These are phyloP conservation scores for Lepraria neglecta DNA, from an alignment of 495 filamentous ascomycete genomes.

Conservation along the genomic window DNA sequence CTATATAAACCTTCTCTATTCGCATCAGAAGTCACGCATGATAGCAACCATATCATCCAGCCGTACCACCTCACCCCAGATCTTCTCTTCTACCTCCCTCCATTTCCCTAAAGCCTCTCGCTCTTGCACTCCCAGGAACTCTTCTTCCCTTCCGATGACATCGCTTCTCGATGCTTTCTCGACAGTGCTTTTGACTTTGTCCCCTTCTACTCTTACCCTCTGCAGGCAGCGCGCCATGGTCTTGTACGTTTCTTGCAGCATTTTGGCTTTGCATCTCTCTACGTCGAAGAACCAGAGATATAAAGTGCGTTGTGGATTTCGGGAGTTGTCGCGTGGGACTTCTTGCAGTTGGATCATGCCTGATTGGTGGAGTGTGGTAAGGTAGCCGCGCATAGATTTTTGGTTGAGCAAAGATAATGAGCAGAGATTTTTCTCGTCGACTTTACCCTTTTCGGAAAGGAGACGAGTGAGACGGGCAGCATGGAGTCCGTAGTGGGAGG, in stretches of 20 bases:
- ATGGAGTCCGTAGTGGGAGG: slow-evolving; percentile 64
- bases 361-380: slow-evolving; percentile 71
- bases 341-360: slow-evolving; percentile 88
- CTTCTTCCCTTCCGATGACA: slow-evolving; percentile 72
- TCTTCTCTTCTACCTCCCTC: slow-evolving; percentile 62
- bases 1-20: neutral
- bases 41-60: slow-evolving; percentile 80
- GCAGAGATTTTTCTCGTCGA: slow-evolving; percentile 81
- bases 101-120: slow-evolving; percentile 60
- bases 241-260: slow-evolving; percentile 76
- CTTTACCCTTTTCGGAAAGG: slow-evolving; percentile 74
- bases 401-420: slow-evolving; percentile 68
- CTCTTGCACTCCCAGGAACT: slow-evolving; percentile 63
- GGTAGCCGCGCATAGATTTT: slow-evolving; percentile 71
- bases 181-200: slow-evolving; percentile 59
- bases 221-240: slow-evolving; percentile 82
- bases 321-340: slow-evolving; percentile 72
- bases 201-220: slow-evolving; percentile 63
- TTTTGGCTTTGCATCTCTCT: slow-evolving; percentile 54
- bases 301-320: slow-evolving; percentile 68
- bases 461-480: slow-evolving; percentile 75
- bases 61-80: slow-evolving; percentile 68
- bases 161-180: slow-evolving; percentile 74
- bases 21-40: slow-evolving; percentile 69
- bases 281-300: slow-evolving; percentile 88